These are phyloP conservation scores for Marchantia paleacea DNA, from an alignment of 225 moss, liverwort and hornwort species.

Conservation along the genomic window DNA sequence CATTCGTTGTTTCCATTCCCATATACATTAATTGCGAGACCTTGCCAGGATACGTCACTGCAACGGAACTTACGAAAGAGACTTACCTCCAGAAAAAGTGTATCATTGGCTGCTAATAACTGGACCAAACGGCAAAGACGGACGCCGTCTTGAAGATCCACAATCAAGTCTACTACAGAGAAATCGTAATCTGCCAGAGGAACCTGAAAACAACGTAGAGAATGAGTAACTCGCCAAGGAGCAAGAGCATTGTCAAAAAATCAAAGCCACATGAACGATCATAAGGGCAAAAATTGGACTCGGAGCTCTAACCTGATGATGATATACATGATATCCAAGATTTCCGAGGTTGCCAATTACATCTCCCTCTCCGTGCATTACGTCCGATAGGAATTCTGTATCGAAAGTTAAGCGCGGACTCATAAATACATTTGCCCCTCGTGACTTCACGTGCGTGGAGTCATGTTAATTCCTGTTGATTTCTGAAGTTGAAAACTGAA, in stretches of 20 bases:
- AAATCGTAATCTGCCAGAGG: slow-evolving; percentile 69
- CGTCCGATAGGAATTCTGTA: slow-evolving; percentile 64
- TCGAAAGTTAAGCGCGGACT: background rate
- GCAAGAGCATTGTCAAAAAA: background rate
- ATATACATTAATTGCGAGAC: background rate
- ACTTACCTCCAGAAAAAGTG: slow-evolving; percentile 33
- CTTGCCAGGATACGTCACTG: background rate
- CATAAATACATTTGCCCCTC: background rate
- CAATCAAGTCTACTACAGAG: slow-evolving; percentile 60
- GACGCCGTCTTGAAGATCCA: slow-evolving; percentile 80
- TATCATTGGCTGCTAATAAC: slow-evolving; percentile 49
- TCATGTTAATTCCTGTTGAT: background rate
- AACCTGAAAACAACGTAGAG: slow-evolving; percentile 38
- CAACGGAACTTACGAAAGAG: background rate
- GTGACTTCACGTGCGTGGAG: background rate
- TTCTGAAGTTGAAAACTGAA: background rate
- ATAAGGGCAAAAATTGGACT: background rate
- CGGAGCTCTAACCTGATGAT: slow-evolving; percentile 55
- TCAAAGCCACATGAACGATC: background rate
- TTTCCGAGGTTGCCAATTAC: slow-evolving; percentile 65
- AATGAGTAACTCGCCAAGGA: background rate
- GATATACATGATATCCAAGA: slow-evolving; percentile 72
- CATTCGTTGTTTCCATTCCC: too few species aligned
- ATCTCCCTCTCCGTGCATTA: slow-evolving; percentile 82
- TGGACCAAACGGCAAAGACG: slow-evolving; percentile 77